These are phyloP conservation scores for Fraxinus floribunda DNA, from an alignment of 305 asterid species.

Conservation along the genomic window DNA sequence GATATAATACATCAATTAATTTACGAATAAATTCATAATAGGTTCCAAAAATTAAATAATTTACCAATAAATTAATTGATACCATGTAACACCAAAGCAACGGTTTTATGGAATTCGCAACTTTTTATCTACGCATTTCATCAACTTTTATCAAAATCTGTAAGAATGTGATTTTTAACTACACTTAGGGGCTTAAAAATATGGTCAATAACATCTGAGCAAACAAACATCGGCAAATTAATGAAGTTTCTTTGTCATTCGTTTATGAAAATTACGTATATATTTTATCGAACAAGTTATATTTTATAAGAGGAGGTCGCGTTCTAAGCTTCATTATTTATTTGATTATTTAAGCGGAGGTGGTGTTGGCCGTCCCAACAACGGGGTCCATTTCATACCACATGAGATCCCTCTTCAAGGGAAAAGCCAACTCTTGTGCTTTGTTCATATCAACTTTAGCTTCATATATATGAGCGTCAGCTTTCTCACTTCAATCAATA, in stretches of 20 bases:
- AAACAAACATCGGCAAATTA: background rate
- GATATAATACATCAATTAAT: background rate
- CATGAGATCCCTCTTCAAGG: slow-evolving; percentile 22
- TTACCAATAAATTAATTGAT: background rate
- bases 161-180: too few species aligned
- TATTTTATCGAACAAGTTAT: background rate
- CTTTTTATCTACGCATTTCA: too few species aligned
- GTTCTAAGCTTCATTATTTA: background rate
- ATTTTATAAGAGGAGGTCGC: background rate
- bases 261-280: background rate
- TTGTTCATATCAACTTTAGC: slow-evolving; percentile 10
- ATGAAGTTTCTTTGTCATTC: background rate
- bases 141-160: background rate
- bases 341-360: background rate
- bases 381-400: slow-evolving; percentile 41
- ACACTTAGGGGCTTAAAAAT: background rate
- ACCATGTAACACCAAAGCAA: background rate
- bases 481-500: background rate
- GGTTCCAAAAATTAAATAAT: background rate
- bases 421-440: slow-evolving; percentile 39
- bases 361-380: slow-evolving; percentile 24
- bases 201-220: background rate
- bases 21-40: background rate
- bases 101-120: background rate
- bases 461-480: slow-evolving; percentile 17